A percentile compares a stretch with the other conserved stretches of the same genome.
phyloP scores from a whole-genome alignment of 2,329 filamentous ascomycete species.

The Colletotrichum gloeosporioides region DNA sequence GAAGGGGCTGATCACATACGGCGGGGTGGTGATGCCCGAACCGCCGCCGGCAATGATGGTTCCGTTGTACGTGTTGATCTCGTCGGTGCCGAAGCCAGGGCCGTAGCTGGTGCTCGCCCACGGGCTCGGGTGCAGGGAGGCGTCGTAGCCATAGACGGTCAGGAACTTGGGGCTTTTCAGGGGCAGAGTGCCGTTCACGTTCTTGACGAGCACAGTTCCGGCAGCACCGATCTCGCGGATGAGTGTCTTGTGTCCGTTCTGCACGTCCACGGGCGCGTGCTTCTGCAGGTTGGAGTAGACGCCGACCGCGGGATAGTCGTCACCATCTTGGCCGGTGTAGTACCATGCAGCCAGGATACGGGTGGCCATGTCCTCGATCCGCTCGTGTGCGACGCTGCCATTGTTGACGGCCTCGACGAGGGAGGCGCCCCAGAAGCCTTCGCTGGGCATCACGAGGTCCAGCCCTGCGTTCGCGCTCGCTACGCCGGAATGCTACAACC shows the following conservation, averaged over 20 bases:
- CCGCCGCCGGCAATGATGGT: slow-evolving; percentile 74
- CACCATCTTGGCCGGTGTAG: slow-evolving; percentile 54
- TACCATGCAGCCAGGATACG: slow-evolving; percentile 70
- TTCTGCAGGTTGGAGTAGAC: slow-evolving; percentile 36
- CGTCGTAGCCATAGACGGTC: slow-evolving; percentile 70
- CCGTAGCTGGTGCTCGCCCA: not conserved
- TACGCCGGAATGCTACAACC: not conserved
- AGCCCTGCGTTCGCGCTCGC: slow-evolving; percentile 70
- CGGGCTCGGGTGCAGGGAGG: slow-evolving; percentile 46
- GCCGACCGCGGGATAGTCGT: slow-evolving; percentile 46
- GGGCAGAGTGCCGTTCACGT: slow-evolving; percentile 61
- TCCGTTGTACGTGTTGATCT: slow-evolving; percentile 44
- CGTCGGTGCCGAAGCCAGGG: slow-evolving; percentile 39
- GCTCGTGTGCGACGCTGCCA: slow-evolving; percentile 60
- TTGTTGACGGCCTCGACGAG: slow-evolving; percentile 61
- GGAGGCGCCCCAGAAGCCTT: slow-evolving; percentile 63
- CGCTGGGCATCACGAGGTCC: slow-evolving; percentile 85
- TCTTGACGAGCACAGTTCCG: slow-evolving; percentile 72
- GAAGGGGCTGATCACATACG: slow-evolving; percentile 67
- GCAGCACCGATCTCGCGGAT: slow-evolving; percentile 61
- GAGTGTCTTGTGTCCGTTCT: slow-evolving; percentile 63
- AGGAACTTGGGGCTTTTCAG: slow-evolving; percentile 58
- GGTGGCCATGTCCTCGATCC: slow-evolving; percentile 72
- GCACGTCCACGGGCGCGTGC: slow-evolving; percentile 55
- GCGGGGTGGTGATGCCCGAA: slow-evolving; percentile 63